phyloP scores from a whole-genome alignment of 208 protist genomes.

The Trypanosoma theileri region DNA sequence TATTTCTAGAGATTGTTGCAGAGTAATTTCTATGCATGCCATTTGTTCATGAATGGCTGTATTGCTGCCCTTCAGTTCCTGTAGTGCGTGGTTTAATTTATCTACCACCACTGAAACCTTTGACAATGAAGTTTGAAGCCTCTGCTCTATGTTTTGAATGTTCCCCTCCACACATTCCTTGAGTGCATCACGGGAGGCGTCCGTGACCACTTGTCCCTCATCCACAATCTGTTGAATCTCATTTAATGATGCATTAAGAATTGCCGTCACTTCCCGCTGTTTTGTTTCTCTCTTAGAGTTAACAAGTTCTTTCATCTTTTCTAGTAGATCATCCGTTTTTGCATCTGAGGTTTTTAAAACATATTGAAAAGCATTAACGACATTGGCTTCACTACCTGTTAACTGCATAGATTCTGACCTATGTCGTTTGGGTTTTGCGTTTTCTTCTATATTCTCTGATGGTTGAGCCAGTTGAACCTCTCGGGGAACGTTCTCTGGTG shows the following conservation, averaged over 20 bases:
- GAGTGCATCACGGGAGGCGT: slow-evolving; percentile 38
- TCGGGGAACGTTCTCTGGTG: neutral
- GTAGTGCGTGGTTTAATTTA: slow-evolving; percentile 70
- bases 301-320: slow-evolving; percentile 61
- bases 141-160: slow-evolving; percentile 48
- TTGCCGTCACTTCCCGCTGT: slow-evolving; percentile 34
- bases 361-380: slow-evolving; percentile 31
- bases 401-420: slow-evolving; percentile 26
- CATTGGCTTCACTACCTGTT: slow-evolving; percentile 9
- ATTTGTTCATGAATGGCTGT: slow-evolving; percentile 77
- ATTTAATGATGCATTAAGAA: slow-evolving; percentile 53
- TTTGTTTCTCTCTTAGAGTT: slow-evolving; percentile 55
- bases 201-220: slow-evolving; percentile 37
- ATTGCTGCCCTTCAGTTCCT: slow-evolving; percentile 63
- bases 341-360: slow-evolving; percentile 44
- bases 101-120: slow-evolving; percentile 60
- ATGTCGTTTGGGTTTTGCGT: slow-evolving; percentile 27
- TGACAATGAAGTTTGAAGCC: slow-evolving; percentile 50
- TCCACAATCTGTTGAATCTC: slow-evolving; percentile 76
- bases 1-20: slow-evolving; percentile 73
- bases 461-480: neutral
- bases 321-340: slow-evolving; percentile 45
- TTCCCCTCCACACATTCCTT: slow-evolving; percentile 37
- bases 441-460: neutral
- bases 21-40: slow-evolving; percentile 69